Percentiles rank a stretch among this genome's conserved stretches.
These are phyloP conservation scores for Trametes elegans DNA, from an alignment of 768 basidiomycete genomes.

Conservation along the genomic window DNA sequence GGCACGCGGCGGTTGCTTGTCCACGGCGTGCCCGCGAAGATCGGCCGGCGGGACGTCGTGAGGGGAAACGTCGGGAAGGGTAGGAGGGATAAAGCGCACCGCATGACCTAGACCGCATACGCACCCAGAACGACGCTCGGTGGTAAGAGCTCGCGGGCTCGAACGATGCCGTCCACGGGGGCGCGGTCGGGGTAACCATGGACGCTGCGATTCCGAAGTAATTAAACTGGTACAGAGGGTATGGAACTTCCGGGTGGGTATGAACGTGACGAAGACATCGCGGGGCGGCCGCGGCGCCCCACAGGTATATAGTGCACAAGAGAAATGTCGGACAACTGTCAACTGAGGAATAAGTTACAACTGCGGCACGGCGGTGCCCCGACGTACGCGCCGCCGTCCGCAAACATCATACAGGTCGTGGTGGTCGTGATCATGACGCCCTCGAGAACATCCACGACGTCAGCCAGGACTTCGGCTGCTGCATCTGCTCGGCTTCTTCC, in stretches of 20 bases:
- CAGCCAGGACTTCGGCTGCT: conserved; percentile 53
- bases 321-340: conserved; percentile 1
- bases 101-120: conserved; percentile 15
- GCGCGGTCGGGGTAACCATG: conserved; percentile 24
- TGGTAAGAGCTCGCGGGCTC: conserved; percentile 21
- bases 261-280: conserved; percentile 12
- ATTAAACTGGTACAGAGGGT: conserved; percentile 19
- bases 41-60: conserved; percentile 5
- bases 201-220: conserved; percentile 19
- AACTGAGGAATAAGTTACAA: conserved; percentile 16
- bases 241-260: conserved; percentile 18
- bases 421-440: conserved; percentile 13
- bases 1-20: not conserved
- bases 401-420: conserved; percentile 7
- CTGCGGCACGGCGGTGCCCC: too few relatives aligned
- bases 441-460: conserved; percentile 65
- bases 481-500: conserved; percentile 45
- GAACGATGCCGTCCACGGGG: conserved; percentile 22
- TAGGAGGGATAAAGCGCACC: conserved; percentile 7
- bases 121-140: not conserved
- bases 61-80: conserved; percentile 14
- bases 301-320: not conserved
- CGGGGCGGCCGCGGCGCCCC: not conserved
- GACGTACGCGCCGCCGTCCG: too few relatives aligned
- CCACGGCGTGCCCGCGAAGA: conserved; percentile 4